These are phyloP conservation scores for Leccinum variicolor DNA, from an alignment of 768 basidiomycete species.

Conservation along the genomic window DNA sequence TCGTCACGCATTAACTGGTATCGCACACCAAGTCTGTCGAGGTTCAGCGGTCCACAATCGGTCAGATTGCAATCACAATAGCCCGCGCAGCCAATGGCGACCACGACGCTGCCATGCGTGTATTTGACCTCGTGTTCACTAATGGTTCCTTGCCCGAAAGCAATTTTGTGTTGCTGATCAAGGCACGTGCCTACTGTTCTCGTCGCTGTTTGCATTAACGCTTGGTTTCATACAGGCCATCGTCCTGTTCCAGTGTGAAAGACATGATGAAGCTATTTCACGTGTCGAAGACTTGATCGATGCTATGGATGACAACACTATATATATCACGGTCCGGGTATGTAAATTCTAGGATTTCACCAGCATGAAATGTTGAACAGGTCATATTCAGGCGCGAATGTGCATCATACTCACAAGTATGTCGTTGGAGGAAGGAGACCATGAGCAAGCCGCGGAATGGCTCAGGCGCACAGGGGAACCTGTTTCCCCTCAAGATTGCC, in stretches of 20 bases:
- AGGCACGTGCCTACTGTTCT: neutral
- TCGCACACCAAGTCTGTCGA: constrained; percentile 1
- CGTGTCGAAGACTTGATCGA: constrained; percentile 2
- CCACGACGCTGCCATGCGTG: neutral
- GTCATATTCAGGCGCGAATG: constrained; percentile 4
- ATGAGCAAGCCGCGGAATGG: neutral
- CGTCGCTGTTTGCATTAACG: neutral
- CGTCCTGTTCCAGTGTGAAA: constrained; percentile 6
- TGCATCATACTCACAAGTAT: neutral
- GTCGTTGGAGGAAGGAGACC: neutral
- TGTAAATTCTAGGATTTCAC: neutral
- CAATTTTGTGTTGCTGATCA: constrained; percentile 9
- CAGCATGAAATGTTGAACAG: neutral
- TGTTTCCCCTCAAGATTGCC: neutral
- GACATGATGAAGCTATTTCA: neutral
- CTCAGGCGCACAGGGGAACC: too few species aligned
- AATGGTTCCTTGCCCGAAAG: neutral
- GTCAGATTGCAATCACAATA: constrained; percentile 6
- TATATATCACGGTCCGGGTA: constrained; percentile 4
- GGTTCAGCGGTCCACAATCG: constrained; percentile 4
- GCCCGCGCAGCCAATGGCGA: neutral
- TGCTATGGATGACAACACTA: neutral
- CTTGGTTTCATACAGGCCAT: neutral
- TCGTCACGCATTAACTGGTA: neutral
- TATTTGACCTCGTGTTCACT: constrained; percentile 11